phyloP scores from a whole-genome alignment of 768 basidiomycete genomes.

The Tricholoma terreum region DNA sequence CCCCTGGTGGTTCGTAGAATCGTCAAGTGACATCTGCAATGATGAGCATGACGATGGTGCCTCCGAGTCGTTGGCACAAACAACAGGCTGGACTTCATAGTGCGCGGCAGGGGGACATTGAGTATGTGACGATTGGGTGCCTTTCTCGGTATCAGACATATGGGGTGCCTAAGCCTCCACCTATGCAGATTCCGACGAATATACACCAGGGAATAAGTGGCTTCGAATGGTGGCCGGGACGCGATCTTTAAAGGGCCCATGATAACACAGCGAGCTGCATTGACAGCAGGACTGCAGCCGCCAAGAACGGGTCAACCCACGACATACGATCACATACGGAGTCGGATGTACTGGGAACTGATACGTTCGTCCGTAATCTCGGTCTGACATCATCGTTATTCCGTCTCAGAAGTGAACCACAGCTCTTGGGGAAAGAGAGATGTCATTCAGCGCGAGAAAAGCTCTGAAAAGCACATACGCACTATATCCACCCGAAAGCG shows the following conservation, averaged over 20 bases:
- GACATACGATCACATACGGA: background rate
- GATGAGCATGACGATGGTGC: background rate
- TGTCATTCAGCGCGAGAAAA: background rate
- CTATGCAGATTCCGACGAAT: background rate
- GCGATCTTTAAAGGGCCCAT: background rate
- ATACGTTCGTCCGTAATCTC: background rate
- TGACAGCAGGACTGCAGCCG: constrained; percentile 7
- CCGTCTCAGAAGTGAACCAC: background rate
- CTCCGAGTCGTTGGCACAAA: constrained; percentile 1
- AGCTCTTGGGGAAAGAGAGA: background rate
- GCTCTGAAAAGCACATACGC: background rate
- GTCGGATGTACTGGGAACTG: background rate
- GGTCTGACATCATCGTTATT: background rate
- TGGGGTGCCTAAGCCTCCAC: constrained; percentile 1
- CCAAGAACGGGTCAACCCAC: constrained; percentile 3
- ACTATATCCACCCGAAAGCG: no score
- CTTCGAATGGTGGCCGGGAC: background rate
- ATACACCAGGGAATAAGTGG: background rate
- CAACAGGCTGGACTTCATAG: no score
- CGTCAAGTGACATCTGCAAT: constrained; percentile 7
- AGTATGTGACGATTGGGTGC: constrained; percentile 2
- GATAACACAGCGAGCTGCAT: background rate
- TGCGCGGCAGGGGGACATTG: background rate
- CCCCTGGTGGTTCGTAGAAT: constrained; percentile 2
- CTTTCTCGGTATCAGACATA: constrained; percentile 19